These are phyloP conservation scores for Boletus reticuloceps DNA, from an alignment of 768 basidiomycete genomes.

Conservation along the genomic window DNA sequence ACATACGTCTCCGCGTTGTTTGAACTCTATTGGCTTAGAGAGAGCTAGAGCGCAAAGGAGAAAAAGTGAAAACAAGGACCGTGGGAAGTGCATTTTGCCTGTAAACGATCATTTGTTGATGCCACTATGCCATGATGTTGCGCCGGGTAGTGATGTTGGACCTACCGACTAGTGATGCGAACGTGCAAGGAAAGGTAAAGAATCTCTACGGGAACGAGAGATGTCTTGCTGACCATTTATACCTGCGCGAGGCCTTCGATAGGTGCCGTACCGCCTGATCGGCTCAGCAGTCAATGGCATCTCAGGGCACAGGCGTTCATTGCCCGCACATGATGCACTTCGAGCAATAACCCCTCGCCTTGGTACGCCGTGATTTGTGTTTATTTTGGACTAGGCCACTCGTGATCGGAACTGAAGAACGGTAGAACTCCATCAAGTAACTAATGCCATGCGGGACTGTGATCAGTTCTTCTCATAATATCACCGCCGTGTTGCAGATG, in stretches of 20 bases:
- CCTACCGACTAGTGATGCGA: not conserved
- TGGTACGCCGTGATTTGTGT: not conserved
- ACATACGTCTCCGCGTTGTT: no score
- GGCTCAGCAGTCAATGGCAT: no score
- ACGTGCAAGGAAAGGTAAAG: not conserved
- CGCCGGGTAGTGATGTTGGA: not conserved
- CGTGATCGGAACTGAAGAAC: not conserved
- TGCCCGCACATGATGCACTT: not conserved
- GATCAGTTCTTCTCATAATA: not conserved
- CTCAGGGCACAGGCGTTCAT: not conserved
- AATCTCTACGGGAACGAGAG: not conserved
- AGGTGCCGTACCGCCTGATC: no score
- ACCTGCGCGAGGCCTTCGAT: not conserved
- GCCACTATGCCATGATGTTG: not conserved
- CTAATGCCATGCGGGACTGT: not conserved
- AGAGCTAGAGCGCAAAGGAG: not conserved
- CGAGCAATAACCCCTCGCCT: not conserved
- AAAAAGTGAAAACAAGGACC: not conserved
- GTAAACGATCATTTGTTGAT: not conserved
- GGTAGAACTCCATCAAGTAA: not conserved
- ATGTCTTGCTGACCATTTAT: not conserved
- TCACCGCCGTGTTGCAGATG: no score
- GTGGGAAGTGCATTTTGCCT: conserved; percentile 2
- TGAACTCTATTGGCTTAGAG: not conserved
- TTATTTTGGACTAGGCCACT: not conserved